Base-by-base conservation (phyloP, 2,329 filamentous ascomycete species). In the Lasiodiplodia gonubiensis region DNA sequence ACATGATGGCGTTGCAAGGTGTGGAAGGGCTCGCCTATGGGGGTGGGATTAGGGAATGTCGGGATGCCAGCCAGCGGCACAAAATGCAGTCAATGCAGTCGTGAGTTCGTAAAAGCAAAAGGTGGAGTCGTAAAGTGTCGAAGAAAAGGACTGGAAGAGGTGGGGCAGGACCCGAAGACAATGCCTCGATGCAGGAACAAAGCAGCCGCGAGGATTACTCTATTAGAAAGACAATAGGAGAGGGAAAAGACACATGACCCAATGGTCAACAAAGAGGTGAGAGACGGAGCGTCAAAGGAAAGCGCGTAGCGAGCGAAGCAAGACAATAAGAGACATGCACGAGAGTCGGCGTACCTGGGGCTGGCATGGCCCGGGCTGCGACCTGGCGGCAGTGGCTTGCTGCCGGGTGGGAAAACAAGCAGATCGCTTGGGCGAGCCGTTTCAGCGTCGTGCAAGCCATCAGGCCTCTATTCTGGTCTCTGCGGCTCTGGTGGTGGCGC, bases 381-480 rank as follows among this genome's bases (percentile, higher is more conserved):
- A 73, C 75, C 73, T 66, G 51, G 57, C 33, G 57, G 66, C 66
- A 67, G 66, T 55, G 66, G 66, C 66, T 67, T 74, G 74, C 77
- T 75, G 76, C 75, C 76, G 71, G 73, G 73, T 78, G 76, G 72
- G 73, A 75, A 75, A 75, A 76, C 74, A 72, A 70, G 74, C 72
- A 75, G 71, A 48, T 76, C 75, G 74, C 74, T 74, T 75, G 73
- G 75, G 74, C 73, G 72, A 72, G 72, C 74, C 74, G 80, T 80
- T 80, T 80, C 80, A 72, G 71, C 74, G 75, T 69, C 74, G 79
- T 76, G 74, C 78, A 77, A 73, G 76, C 75, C 75, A 73, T 71
- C 78, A 77, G 76, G 77, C 76, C 80, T 80, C 79, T 78, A 78
- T 77, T 76, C 70, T 76, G 75, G 76, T 76, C 76, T 70, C 72